Conservation (phyloP, 2,329 filamentous ascomycete species). For the Botryotinia narcissicola region DNA sequence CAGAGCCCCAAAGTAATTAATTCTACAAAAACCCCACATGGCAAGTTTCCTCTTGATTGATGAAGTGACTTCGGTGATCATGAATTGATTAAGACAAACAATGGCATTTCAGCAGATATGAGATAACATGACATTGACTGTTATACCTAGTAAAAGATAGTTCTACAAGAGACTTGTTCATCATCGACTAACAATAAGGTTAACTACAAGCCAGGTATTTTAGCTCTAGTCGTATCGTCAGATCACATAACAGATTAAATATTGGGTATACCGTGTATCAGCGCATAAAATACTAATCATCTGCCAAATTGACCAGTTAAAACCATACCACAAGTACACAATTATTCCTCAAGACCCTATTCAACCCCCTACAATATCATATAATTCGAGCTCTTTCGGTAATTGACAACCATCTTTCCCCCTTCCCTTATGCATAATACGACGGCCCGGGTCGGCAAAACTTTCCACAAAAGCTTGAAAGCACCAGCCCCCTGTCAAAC, state of each 20-base stretch:
- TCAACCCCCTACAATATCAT: not conserved
- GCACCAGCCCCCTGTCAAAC: not conserved
- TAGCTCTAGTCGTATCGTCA: not conserved
- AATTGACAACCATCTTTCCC: not conserved
- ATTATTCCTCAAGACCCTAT: not conserved
- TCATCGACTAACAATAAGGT: not conserved
- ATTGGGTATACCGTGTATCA: not conserved
- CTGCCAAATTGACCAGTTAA: not conserved
- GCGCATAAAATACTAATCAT: not conserved
- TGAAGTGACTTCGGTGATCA: not conserved
- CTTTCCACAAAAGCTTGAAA: slow-evolving; percentile 1
- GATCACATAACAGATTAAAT: not conserved
- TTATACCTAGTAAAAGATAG: not conserved
- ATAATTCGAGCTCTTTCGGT: not conserved
- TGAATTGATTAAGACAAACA: not conserved
- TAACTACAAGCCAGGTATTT: not conserved
- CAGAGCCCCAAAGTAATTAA: not conserved
- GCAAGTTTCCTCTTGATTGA: not conserved
- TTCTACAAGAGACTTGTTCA: not conserved
- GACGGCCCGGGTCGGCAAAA: not conserved
- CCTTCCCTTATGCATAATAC: not conserved
- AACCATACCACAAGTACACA: not conserved
- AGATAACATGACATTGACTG: not conserved
- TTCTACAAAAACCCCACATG: not conserved
- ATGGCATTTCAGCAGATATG: not conserved